These are phyloP conservation scores for Cyclospora cayetanensis DNA, from an alignment of 169 alveolate species.

Conservation along the genomic window DNA sequence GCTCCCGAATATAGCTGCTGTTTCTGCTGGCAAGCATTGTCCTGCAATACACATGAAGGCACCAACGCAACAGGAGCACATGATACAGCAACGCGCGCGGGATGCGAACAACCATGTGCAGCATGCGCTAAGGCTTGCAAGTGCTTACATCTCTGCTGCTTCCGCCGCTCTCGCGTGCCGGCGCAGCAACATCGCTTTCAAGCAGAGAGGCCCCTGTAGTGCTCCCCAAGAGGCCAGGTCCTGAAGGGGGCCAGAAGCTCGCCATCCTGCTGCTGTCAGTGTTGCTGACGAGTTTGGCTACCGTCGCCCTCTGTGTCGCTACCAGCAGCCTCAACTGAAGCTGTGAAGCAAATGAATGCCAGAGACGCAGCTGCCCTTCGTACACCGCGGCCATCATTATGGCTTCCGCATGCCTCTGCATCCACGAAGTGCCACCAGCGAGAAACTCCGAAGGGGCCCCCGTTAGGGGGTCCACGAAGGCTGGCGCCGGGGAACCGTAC, in stretches of 20 bases:
- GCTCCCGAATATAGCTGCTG: too few relatives aligned
- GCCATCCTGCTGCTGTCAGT: not conserved
- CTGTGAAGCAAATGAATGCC: conserved; percentile 5
- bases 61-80: too few relatives aligned
- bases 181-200: not conserved
- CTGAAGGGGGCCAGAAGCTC: not conserved
- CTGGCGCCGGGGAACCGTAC: too few relatives aligned
- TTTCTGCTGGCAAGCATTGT: too few relatives aligned
- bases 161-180: not conserved
- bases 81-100: too few relatives aligned
- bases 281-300: not conserved
- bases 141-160: too few relatives aligned
- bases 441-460: not conserved
- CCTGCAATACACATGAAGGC: too few relatives aligned
- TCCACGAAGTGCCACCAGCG: too few relatives aligned
- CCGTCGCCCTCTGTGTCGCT: not conserved
- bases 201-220: not conserved
- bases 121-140: too few relatives aligned
- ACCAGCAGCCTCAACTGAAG: conserved; percentile 10
- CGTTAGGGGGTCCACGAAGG: not conserved
- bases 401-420: not conserved
- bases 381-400: not conserved
- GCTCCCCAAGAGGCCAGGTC: not conserved
- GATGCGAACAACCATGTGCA: not conserved
- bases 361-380: conserved; percentile 6